Percentiles rank a stretch among this genome's conserved stretches.
Conservation (phyloP, 495 filamentous ascomycete species). For the Podospora pseudoanserina region DNA sequence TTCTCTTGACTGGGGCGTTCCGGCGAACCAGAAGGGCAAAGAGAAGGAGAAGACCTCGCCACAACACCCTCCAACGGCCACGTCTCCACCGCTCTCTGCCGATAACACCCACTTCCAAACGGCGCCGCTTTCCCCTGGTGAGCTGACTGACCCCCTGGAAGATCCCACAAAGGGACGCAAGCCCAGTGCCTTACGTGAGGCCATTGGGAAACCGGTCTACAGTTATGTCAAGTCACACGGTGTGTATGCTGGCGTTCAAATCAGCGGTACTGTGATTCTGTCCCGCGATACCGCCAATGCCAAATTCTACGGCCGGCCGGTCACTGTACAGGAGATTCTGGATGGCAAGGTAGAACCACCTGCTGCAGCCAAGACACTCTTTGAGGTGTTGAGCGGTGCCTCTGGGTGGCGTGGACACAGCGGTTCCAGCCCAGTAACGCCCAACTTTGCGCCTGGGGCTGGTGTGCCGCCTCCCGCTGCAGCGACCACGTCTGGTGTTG, state of each 20-base stretch:
- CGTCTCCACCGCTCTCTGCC: conserved; percentile 13
- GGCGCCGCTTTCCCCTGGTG: conserved; percentile 5
- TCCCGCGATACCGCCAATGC: conserved; percentile 80
- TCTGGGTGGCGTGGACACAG: conserved; percentile 27
- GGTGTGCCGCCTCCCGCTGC: conserved; percentile 7
- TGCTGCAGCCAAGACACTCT: conserved; percentile 20
- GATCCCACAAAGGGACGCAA: conserved; percentile 20
- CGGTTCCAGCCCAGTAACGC: background rate
- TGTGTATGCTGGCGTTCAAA: conserved; percentile 70
- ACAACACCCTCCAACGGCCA: background rate
- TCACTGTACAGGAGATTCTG: conserved; percentile 64
- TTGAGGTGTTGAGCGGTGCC: conserved; percentile 29
- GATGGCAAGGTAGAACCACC: conserved; percentile 54
- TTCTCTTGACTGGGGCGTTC: conserved; percentile 52
- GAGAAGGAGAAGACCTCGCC: conserved; percentile 20
- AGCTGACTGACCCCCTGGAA: conserved; percentile 12
- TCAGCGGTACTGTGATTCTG: conserved; percentile 75
- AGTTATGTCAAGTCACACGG: conserved; percentile 80
- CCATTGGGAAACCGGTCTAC: conserved; percentile 57
- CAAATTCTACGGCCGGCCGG: conserved; percentile 63
- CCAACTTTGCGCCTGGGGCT: background rate
- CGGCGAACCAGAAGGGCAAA: conserved; percentile 18
- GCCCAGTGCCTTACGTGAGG: conserved; percentile 29
- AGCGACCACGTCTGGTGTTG: background rate
- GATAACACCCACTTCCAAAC: conserved; percentile 24